Base-by-base conservation (phyloP, 371 early-diverging fungal genomes). In the Homolaphlyctis polyrhiza region DNA sequence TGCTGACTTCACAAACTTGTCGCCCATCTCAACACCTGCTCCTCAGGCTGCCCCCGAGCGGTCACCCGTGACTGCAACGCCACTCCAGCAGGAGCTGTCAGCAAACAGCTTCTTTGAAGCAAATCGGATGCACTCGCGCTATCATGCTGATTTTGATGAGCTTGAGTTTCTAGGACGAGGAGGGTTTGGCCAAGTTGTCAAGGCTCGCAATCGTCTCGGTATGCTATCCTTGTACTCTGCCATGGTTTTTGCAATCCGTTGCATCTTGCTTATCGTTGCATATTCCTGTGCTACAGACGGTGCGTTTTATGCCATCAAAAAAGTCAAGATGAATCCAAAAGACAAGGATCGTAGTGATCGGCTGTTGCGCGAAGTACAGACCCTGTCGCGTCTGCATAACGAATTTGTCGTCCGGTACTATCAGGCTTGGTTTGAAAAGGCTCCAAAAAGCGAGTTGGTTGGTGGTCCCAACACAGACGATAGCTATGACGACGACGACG, bases 181-280 rank as follows among this genome's bases (percentile, higher is more conserved):
- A 11, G 95, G 94, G 0, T 96, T 94, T 78, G 97, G 97, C 13
- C 90, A 90, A 64, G 97, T 96, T 1, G 89, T 94, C 59, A 97
- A 97, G 69, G 92, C 92, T 0, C 79, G 93, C 32, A 96, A 96
- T 57, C 60, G 69, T 14, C 66, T 80, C 23, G 73, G 67, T 68
- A 28, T 5, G 63, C 27, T 36, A 28, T 23, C 4, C 48, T 33
- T 33, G 2, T 29, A 27, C 4, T 4, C 3, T 13, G 30, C 23
- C 2, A 47, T 30, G 34, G 16, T 23, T 45, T 16, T 45, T 18
- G 23, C 23, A 23, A 16, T 45, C 16, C 18, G 45, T 23, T 45
- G 45, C 16, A 45, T 16, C 16, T 45, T 23, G 23, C 16, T 16
- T 18, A 45, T 45, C 45, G 18, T 45, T 23, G 23, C 18, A 18